Evolutionary conservation across 2,329 filamentous ascomycete genomes (phyloP).

Genomic region (Dactylellina drechsleri): DNA sequence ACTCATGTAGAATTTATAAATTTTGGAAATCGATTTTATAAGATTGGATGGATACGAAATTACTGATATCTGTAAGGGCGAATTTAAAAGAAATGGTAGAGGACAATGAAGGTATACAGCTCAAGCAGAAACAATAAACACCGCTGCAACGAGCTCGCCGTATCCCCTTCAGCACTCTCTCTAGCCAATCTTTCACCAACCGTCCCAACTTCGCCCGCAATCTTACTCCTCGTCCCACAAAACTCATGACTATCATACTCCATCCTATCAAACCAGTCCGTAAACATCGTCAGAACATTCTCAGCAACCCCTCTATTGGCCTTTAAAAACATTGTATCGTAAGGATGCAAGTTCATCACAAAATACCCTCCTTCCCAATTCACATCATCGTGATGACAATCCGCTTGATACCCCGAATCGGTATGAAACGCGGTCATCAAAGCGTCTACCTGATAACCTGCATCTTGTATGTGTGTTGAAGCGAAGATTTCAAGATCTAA

Average conservation of each 20-base stretch:
- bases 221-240: slow-evolving; percentile 7
- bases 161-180: background rate
- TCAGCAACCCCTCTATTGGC: background rate
- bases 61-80: no score
- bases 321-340: slow-evolving; percentile 18
- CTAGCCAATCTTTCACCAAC: background rate
- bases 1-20: no score
- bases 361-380: slow-evolving; percentile 14
- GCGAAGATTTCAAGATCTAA: background rate
- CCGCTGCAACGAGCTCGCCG: no score
- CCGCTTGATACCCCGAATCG: slow-evolving; percentile 2
- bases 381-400: slow-evolving; percentile 17
- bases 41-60: no score
- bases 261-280: slow-evolving; percentile 17
- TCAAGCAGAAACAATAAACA: no score
- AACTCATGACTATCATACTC: slow-evolving; percentile 18
- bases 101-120: no score
- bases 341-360: slow-evolving; percentile 14
- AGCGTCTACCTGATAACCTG: slow-evolving; percentile 8
- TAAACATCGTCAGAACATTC: background rate
- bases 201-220: background rate
- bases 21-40: no score
- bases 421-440: slow-evolving; percentile 11
- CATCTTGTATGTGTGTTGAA: slow-evolving; percentile 9
- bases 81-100: no score